Evolutionary conservation across 2,329 filamentous ascomycete species (phyloP).

Genomic region (Beauveria sp.): DNA sequence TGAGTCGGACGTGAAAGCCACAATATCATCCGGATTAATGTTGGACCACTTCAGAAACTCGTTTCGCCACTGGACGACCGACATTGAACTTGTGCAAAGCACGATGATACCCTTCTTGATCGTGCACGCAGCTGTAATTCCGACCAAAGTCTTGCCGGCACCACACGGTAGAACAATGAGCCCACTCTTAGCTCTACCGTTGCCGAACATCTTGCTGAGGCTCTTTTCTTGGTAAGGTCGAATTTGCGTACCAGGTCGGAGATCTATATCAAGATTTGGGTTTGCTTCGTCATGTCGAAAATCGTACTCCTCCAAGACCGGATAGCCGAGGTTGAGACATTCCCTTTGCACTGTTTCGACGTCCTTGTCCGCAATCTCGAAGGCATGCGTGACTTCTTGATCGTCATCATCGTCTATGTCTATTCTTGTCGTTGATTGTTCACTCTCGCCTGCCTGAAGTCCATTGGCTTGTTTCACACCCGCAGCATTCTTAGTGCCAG

Average conservation of each 20-base stretch:
- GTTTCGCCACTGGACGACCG: conserved; percentile 90
- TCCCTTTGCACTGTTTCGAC: conserved; percentile 86
- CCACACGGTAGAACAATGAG: conserved; percentile 96
- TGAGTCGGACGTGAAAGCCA: conserved; percentile 88
- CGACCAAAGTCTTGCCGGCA: conserved; percentile 92
- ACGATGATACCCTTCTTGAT: conserved; percentile 96
- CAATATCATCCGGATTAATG: conserved; percentile 83
- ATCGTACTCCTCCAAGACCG: conserved; percentile 93
- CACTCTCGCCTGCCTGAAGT: conserved; percentile 23
- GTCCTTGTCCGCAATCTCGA: conserved; percentile 75
- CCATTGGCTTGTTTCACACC: conserved; percentile 68
- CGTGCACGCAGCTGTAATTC: conserved; percentile 96
- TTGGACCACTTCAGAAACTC: conserved; percentile 99
- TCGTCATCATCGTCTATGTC: conserved; percentile 86
- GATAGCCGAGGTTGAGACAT: conserved; percentile 78
- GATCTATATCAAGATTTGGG: conserved; percentile 85
- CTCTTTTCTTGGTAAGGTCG: conserved; percentile 95
- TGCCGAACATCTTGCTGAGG: conserved; percentile 98
- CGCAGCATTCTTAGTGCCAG: conserved; percentile 87
- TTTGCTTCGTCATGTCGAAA: conserved; percentile 88
- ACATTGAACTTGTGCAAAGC: conserved; percentile 95
- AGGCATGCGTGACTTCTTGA: conserved; percentile 81
- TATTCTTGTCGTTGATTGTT: conserved; percentile 48
- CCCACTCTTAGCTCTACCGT: conserved; percentile 91
- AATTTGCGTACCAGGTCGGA: conserved; percentile 83